Percentiles rank a stretch among this genome's conserved stretches.
phyloP scores from a whole-genome alignment of 768 basidiomycete genomes.

The Mycena amicta region DNA sequence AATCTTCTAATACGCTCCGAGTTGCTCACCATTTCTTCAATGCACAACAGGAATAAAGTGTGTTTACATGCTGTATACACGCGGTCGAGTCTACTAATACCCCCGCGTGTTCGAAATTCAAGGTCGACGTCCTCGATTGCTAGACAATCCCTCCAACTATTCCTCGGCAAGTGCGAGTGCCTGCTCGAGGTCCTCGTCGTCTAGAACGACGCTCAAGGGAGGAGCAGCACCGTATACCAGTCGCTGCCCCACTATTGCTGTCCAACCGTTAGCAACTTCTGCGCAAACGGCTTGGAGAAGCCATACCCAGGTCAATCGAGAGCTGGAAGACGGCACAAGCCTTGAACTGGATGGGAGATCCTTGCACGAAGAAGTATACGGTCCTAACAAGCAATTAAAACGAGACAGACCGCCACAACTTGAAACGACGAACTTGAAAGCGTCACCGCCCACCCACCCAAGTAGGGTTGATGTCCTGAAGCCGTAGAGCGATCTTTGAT shows the following conservation, averaged over 20 bases:
- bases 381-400: too few species aligned
- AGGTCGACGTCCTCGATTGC: too few species aligned
- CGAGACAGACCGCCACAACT: too few species aligned
- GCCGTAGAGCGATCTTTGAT: slow-evolving; percentile 78
- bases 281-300: slow-evolving; percentile 27
- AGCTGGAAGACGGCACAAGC: slow-evolving; percentile 84
- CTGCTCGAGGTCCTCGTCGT: slow-evolving; percentile 74
- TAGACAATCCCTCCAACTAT: too few species aligned
- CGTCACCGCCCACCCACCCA: slow-evolving; percentile 84
- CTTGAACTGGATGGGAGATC: slow-evolving; percentile 79
- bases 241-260: slow-evolving; percentile 75
- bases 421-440: slow-evolving; percentile 81
- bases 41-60: background rate
- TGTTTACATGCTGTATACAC: background rate
- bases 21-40: background rate
- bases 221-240: slow-evolving; percentile 71
- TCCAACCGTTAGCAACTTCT: slow-evolving; percentile 8
- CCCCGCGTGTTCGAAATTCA: too few species aligned
- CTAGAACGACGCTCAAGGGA: slow-evolving; percentile 52
- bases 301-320: slow-evolving; percentile 74
- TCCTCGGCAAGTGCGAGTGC: slow-evolving; percentile 69
- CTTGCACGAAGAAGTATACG: slow-evolving; percentile 76
- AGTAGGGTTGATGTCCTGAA: slow-evolving; percentile 81
- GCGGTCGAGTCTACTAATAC: background rate
- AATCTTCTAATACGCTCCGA: too few species aligned